These are phyloP conservation scores for Alternaria sp. DNA, from an alignment of 2,329 filamentous ascomycete species.

Conservation along the genomic window DNA sequence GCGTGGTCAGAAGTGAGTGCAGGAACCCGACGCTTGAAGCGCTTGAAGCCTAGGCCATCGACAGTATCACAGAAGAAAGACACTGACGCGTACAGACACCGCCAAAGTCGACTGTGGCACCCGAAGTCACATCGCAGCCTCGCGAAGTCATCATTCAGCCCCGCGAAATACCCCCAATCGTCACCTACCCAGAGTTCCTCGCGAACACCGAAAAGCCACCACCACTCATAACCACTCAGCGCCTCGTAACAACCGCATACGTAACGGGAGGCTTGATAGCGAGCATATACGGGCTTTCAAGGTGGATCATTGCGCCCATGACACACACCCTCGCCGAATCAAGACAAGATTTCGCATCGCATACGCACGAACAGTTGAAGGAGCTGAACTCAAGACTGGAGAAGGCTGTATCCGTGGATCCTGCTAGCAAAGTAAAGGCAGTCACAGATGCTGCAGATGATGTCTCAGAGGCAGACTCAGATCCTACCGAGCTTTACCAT, in stretches of 20 bases:
- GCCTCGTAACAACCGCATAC: constrained; percentile 64
- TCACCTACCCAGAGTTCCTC: constrained; percentile 72
- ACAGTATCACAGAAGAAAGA: neutral
- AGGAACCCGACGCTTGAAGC: neutral
- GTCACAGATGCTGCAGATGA: constrained; percentile 44
- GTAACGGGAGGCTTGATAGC: constrained; percentile 62
- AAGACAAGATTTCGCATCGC: constrained; percentile 63
- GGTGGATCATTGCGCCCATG: constrained; percentile 71
- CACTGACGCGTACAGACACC: constrained; percentile 26
- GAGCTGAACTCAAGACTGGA: constrained; percentile 64
- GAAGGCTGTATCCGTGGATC: constrained; percentile 68
- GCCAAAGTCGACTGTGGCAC: constrained; percentile 16
- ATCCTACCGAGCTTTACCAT: constrained; percentile 81
- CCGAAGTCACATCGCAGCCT: constrained; percentile 25
- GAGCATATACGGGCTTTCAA: constrained; percentile 72
- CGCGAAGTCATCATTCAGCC: constrained; percentile 48
- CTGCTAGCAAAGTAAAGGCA: constrained; percentile 47
- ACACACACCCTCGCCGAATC: constrained; percentile 59
- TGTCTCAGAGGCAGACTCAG: constrained; percentile 60
- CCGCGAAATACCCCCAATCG: constrained; percentile 64
- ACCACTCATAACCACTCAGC: constrained; percentile 64
- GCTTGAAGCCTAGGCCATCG: neutral
- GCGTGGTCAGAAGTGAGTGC: constrained; percentile 39
- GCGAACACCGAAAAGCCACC: constrained; percentile 64
- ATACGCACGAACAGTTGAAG: constrained; percentile 59